Conservation (phyloP, 352 stramenopile genomes). For the Phytopythium ostracodes region DNA sequence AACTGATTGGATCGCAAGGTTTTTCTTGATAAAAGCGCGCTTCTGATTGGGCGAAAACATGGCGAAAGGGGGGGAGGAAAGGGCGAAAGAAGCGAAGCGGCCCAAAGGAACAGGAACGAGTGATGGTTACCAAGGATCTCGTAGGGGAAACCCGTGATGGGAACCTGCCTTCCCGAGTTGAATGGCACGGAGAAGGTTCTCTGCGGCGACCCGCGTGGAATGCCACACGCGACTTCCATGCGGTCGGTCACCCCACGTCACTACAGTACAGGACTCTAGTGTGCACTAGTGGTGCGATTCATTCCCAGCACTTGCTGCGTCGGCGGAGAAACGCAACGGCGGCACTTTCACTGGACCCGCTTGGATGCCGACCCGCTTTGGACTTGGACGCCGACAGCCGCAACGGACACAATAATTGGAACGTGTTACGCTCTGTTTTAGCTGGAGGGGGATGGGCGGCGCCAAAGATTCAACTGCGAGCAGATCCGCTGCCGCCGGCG, state of each 20-base stretch:
- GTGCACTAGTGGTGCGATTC: too few species aligned
- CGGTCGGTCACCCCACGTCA: neutral
- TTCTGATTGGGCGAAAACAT: neutral
- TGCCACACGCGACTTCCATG: neutral
- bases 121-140: neutral
- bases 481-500: neutral
- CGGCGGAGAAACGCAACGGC: neutral
- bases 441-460: neutral
- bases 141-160: neutral
- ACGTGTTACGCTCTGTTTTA: neutral
- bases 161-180: neutral
- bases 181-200: neutral
- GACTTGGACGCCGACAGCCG: neutral
- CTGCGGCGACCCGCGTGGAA: neutral
- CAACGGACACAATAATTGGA: conserved; percentile 7
- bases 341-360: neutral
- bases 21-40: conserved; percentile 21
- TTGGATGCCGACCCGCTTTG: neutral
- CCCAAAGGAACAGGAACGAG: neutral
- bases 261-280: too few species aligned
- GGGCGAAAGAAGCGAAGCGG: neutral
- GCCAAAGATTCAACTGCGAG: conserved; percentile 5
- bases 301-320: too few species aligned
- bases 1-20: conserved; percentile 24
- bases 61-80: neutral